Base-by-base conservation (phyloP, 2,329 filamentous ascomycete species). In the Pseudocercospora musae region DNA sequence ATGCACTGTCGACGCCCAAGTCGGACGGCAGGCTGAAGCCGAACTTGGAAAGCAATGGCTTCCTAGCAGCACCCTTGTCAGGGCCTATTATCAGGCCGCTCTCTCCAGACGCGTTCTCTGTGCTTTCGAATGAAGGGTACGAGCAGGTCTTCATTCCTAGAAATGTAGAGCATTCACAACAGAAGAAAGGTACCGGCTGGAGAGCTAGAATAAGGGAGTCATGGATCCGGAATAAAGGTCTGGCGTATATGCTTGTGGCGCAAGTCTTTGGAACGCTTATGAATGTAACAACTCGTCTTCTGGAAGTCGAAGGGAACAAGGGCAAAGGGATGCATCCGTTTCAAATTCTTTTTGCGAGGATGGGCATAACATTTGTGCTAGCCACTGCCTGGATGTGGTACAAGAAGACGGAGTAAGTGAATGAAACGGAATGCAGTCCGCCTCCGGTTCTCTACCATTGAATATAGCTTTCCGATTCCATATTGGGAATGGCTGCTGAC, bases 241-340 rank as follows among this genome's bases (percentile, higher is more conserved):
- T 93, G 20, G 79, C 89, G 21, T 80, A 92, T 49, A 90, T 96
- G 48, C 80, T 92, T 18, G 64, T 88, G 2, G 85, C 91, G 0
- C 92, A 96, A 75, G 79, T 95, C 37, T 96, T 96, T 69, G 91
- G 89, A 1, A 87, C 89, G 0, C 77, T 90, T 57, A 96, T 96
- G 93, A 96, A 95, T 74, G 85, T 96, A 9, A 87, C 87, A 44
- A 90, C 91, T 0, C 83, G 92, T 20, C 75, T 94, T 10, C 79
- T 96, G 42, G 91, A 96, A 73, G 81, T 84, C 37, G 80, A 86
- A 68, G 85, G 85, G 10, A 81, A 89, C 18, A 81, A 89, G 67
- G 88, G 85, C 59, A 82, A 87, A 52, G 86, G 86, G 1, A 88
- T 96, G 80, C 86, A 95, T 79, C 91, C 92, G 0, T 88, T 96